Evolutionary conservation across 2,329 filamentous ascomycete species (phyloP), one percentile per base, ranked within the genome.

Genomic region (Talaromyces sp.): DNA sequence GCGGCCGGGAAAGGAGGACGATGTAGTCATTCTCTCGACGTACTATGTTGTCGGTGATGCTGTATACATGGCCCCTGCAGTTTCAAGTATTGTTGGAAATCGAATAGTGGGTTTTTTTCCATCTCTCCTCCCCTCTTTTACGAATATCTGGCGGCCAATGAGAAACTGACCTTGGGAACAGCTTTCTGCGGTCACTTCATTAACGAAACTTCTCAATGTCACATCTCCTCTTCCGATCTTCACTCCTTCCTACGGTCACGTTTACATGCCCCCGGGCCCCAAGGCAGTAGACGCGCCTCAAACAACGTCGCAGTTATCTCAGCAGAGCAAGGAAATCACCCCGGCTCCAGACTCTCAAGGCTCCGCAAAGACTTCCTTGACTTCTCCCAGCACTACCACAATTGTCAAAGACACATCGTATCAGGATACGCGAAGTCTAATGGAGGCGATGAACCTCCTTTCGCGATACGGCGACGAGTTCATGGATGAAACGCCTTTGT

Each of bases 401-500:
- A 61, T 52, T 24, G 67, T 65, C 1, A 68, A 68, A 38, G 58
- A 61, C 5, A 64, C 58, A 24, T 66, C 65, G 17, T 61, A 67
- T 29, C 71, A 75, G 46, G 74, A 78, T 62, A 72, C 72, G 8
- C 73, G 74, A 38, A 77, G 70, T n/a, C 68, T 81, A 2, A 73
- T 72, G 19, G 76, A 81, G 21, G 81, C 82, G 9, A 78, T 85
- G 57, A 73, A 70, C 38, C 75, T 86, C 35, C 79, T 81, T 26
- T 73, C 82, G 13, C 74, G 74, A 8, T 86, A 83, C 67, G 82
- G 80, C 14, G 80, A 85, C 64, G 85, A 88, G 64, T 88, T 80
- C 72, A 84, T 84, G 76, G 86, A 88, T 69, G 85, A 87, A 66
- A 86, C 82, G 62, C 84, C 86, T 0, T 73, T 88, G 14, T 76